Base-by-base conservation (phyloP, 2,329 filamentous ascomycete genomes). In the Aureobasidium lini region DNA sequence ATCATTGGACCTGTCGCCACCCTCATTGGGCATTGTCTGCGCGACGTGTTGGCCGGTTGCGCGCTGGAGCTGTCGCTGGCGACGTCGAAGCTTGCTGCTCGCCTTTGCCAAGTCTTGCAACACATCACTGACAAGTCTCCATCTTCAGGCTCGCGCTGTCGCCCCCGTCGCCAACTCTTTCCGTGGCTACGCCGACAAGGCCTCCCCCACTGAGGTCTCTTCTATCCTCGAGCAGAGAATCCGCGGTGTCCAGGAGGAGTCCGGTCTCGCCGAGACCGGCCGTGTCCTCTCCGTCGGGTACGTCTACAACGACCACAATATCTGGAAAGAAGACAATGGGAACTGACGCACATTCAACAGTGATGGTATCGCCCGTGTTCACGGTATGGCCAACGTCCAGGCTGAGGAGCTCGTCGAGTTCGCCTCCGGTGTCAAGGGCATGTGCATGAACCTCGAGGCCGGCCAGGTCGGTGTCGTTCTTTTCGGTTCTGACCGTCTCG, bases 371-470 rank as follows among this genome's bases (percentile, higher is more conserved):
- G 94, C 94, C 77, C 93, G 94, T 92, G 93, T 99, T 71, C 92
- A 99, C 81, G 94, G 94, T 77, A 92, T 99, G 90, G 90, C 86
- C 89, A 99, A 99, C 79, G 94, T 99, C 81, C 94, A 99, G 85
- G 93, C 94, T 72, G 94, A 99, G 83, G 94, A 99, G 85, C 89
- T 99, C 77, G 94, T 99, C 77, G 94, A 99, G 92, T 99, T 99
- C 84, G 90, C 94, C 73, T 99, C 94, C 68, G 94, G 94, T 79
- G 94, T 97, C 81, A 97, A 97, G 88, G 94, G 94, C 79, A 99
- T 99, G 94, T 97, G 93, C 90, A 97, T 99, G 93, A 99, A 99
- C 89, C 87, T 99, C 81, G 94, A 99, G 84, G 94, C 94, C 79
- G 94, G 94, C 79, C 94, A 97, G 82, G 94, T 99, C 82, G 94